Percentiles rank a stretch among this genome's conserved stretches.
Evolutionary conservation across 257 asterid genomes (phyloP).

Genomic region (Leonotis leonurus): DNA sequence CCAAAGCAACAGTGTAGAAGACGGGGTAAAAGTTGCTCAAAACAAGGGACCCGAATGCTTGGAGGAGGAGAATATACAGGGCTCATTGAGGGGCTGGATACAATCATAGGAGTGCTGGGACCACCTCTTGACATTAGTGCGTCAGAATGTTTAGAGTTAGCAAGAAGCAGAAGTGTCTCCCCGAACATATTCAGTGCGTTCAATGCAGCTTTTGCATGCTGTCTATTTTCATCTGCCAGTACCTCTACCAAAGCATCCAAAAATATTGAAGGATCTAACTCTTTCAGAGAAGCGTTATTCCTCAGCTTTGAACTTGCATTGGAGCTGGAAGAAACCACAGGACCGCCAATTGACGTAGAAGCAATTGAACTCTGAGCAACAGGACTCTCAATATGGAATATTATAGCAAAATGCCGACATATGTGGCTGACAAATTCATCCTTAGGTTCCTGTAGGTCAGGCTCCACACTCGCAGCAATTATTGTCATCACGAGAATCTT

Average conservation of each 20-base stretch:
- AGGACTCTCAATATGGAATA: slow-evolving; percentile 79
- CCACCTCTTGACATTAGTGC: slow-evolving; percentile 73
- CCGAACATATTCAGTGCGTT: slow-evolving; percentile 69
- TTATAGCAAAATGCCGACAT: slow-evolving; percentile 93
- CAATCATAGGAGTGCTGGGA: slow-evolving; percentile 93
- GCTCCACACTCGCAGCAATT: slow-evolving; percentile 88
- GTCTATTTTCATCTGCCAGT: slow-evolving; percentile 81
- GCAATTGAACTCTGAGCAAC: slow-evolving; percentile 39
- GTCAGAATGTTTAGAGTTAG: slow-evolving; percentile 83
- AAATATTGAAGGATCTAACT: slow-evolving; percentile 89
- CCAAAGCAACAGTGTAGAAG: slow-evolving; percentile 95
- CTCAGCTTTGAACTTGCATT: slow-evolving; percentile 50
- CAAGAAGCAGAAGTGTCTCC: slow-evolving; percentile 85
- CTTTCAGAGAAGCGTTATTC: slow-evolving; percentile 71
- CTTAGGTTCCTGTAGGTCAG: slow-evolving; percentile 70
- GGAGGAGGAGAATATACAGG: slow-evolving; percentile 99
- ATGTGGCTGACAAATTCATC: slow-evolving; percentile 72
- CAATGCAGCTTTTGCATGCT: slow-evolving; percentile 88
- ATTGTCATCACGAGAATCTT: slow-evolving; percentile 91
- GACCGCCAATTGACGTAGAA: slow-evolving; percentile 48
- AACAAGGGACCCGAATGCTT: slow-evolving; percentile 82
- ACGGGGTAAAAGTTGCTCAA: slow-evolving; percentile 95
- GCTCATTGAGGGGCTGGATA: slow-evolving; percentile 98
- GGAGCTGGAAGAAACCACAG: slow-evolving; percentile 49
- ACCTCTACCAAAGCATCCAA: slow-evolving; percentile 96